Conservation (phyloP, 208 protist species). For the Phytomonas sp. region DNA sequence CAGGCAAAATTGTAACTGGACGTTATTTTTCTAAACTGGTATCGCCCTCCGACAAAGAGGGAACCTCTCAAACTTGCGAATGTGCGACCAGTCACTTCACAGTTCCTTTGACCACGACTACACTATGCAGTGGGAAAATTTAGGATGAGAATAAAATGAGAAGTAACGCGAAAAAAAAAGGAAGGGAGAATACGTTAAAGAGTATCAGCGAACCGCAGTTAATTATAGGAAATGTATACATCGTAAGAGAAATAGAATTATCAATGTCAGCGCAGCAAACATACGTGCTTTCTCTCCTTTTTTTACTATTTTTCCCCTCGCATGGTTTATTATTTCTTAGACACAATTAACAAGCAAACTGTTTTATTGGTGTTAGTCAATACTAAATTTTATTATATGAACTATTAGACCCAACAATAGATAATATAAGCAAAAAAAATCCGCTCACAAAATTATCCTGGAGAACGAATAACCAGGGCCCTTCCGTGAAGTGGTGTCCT, state of each 20-base stretch:
- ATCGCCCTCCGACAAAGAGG: neutral
- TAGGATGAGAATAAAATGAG: neutral
- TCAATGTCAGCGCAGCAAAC: neutral
- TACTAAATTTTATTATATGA: neutral
- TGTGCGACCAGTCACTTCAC: neutral
- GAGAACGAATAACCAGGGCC: neutral
- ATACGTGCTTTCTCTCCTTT: neutral
- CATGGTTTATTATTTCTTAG: neutral
- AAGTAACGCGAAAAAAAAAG: constrained; percentile 1
- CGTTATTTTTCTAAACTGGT: neutral
- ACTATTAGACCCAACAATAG: neutral
- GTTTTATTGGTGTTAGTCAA: neutral
- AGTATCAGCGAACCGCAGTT: constrained; percentile 2
- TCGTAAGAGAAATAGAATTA: neutral
- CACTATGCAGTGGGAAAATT: constrained; percentile 1
- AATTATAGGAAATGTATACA: neutral
- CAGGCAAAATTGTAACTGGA: neutral
- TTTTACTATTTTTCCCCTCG: neutral
- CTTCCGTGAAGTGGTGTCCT: neutral
- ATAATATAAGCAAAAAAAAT: neutral
- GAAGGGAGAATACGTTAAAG: neutral
- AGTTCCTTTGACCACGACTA: constrained; percentile 1
- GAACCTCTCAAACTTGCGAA: neutral
- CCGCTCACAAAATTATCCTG: neutral
- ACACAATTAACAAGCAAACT: neutral